Evolutionary conservation across 2,329 filamentous ascomycete genomes (phyloP), one percentile per base, ranked within the genome.

Genomic region (Ophiostoma populinum): DNA sequence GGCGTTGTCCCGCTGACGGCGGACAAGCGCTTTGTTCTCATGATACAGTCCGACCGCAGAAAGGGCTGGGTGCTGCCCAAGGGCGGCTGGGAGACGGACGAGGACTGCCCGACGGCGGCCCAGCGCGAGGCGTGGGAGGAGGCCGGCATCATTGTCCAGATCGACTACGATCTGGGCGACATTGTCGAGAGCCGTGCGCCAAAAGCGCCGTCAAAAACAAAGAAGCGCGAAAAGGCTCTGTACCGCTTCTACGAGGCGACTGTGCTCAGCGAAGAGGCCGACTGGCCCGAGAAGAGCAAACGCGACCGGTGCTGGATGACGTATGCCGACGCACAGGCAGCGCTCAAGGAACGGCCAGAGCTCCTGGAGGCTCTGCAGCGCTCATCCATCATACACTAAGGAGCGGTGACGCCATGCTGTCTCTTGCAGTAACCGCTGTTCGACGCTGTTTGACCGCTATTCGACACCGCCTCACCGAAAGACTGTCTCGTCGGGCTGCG

Each of bases 21-120:
- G 49, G 86, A 93, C 61, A 87, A 82, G 55, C 76, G 75, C 48
- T 78, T 80, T 55, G 87, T 98, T 42, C 68, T 98, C 47, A 67
- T 98, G 47, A 93, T 95, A 49, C 85, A 94, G 61, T 93, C 85
- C 36, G 87, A 81, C 35, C 73, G 82, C 44, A 77, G 85, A 49
- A 82, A 82, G 55, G 82, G 81, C 49, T 98, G 90, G 90, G 90
- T 98, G 28, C 67, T 98, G 40, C 90, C 90, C 41, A 98, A 98
- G 56, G 90, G 90, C 51, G 90, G 90, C 41, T 98, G 90, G 86
- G 90, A 98, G 57, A 78, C 75, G 22, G 90, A 98, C 56, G 90
- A 98, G 59, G 71, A 76, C 42, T 90, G 81, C 43, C 73, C 79
- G 42, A 71, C 87, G 53, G 81, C 90, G 38, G 90, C 90, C 37